Base-by-base conservation (phyloP, 192 early-diverging fungal species). In the Funneliformis geosporum region DNA sequence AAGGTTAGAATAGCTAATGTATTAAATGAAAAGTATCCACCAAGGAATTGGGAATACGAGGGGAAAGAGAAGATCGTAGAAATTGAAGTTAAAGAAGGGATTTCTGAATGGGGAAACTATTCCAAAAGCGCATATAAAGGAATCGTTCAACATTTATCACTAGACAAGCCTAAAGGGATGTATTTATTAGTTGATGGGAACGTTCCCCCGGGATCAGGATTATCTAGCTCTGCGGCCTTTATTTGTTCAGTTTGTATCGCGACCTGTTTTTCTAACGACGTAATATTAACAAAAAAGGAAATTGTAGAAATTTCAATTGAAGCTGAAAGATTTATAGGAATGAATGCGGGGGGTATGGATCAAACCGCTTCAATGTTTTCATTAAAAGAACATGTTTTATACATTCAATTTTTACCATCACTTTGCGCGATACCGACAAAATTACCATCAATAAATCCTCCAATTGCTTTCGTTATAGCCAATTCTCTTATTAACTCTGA, bases 41-140 rank as follows among this genome's bases (percentile, higher is more conserved):
- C 80, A 2, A 73, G 80, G 27, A 79, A 79, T 42, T 91, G 92
- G 76, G 77, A 85, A 0, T 87, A 89, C 73, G 80, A 89, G 44
- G 88, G 87, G 38, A 82, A 81, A n/a, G 81, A 82, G 44, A 78
- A 79, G 46, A 71, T 90, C 25, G 90, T 95, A 25, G 86, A 86
- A 27, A 95, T 98, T 76, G 90, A 95, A 82, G 80, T 90, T 23
- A 84, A 86, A 5, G 79, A 84, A 9, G 80, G 82, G 44, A 42
- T 82, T 73, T 90, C 91, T 73, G 91, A 93, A 70, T 98, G 96
- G 96, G 88, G 88, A 74, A 96, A 95, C 84, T 98, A 98, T 86
- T 96, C 96, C 84, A 91, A 93, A 85, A 95, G 95, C 82, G 95
- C 94, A 9, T 96, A 96, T 86, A 94, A 93, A 79, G 91, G 91